Evolutionary conservation across 2,329 filamentous ascomycete species (phyloP).

Genomic region (Pezicula carpinea): DNA sequence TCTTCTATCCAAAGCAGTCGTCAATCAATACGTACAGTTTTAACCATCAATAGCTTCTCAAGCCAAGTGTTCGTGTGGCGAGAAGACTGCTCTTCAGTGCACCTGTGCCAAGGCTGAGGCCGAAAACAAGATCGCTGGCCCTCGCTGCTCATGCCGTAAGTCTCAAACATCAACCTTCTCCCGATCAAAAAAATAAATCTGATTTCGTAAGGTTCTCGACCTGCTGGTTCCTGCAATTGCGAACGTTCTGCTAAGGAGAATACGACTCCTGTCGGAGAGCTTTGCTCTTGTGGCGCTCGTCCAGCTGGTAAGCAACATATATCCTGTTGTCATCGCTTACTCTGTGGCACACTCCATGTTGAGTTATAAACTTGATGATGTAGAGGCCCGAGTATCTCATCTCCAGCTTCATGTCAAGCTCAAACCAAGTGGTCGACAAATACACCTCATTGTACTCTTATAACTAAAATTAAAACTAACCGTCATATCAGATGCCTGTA

Average conservation of each 20-base stretch:
- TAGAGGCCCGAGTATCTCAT: too few relatives aligned
- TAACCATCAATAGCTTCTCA: constrained; percentile 41
- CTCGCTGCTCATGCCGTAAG: constrained; percentile 74
- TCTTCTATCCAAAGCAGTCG: neutral
- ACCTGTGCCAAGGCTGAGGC: constrained; percentile 69
- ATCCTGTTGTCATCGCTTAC: too few relatives aligned
- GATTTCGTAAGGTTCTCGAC: constrained; percentile 47
- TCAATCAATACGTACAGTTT: constrained; percentile 1
- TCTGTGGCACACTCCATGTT: neutral
- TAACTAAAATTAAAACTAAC: too few relatives aligned
- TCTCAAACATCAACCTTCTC: too few relatives aligned
- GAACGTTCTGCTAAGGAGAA: constrained; percentile 70
- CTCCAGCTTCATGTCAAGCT: too few relatives aligned
- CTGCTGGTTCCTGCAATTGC: constrained; percentile 78
- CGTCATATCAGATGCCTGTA: constrained; percentile 56
- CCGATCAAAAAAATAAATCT: too few relatives aligned
- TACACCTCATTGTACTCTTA: too few relatives aligned
- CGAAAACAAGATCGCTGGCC: constrained; percentile 71
- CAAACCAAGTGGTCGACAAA: too few relatives aligned
- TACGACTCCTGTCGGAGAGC: constrained; percentile 47
- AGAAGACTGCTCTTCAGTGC: constrained; percentile 83
- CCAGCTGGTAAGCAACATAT: constrained; percentile 60
- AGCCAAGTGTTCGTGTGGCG: constrained; percentile 81
- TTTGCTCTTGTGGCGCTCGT: constrained; percentile 75
- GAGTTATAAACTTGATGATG: neutral